These are phyloP conservation scores for Myxozyma kluyveri DNA, from an alignment of 805 yeast genomes.

Conservation along the genomic window DNA sequence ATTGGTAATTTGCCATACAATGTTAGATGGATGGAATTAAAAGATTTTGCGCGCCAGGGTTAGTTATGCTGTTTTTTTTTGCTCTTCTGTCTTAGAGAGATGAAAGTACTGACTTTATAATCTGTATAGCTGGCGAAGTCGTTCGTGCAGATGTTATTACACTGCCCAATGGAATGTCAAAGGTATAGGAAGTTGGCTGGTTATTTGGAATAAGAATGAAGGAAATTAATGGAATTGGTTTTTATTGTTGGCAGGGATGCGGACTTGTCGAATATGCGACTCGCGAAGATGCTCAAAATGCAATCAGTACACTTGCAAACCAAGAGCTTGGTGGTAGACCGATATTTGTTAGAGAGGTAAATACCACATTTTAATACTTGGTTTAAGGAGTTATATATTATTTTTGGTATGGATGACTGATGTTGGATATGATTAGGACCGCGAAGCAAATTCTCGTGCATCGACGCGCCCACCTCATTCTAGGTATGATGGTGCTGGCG, in stretches of 20 bases:
- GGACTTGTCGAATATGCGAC: slow-evolving; percentile 74
- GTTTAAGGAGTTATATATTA: not conserved
- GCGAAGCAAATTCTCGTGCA: no score
- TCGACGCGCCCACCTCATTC: no score
- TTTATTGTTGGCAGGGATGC: slow-evolving; percentile 37
- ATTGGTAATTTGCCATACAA: slow-evolving; percentile 45
- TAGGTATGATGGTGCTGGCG: slow-evolving; percentile 33
- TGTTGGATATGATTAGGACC: no score
- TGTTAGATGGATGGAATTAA: slow-evolving; percentile 41
- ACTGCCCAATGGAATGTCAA: slow-evolving; percentile 69
- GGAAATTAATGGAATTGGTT: not conserved
- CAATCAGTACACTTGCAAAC: slow-evolving; percentile 68
- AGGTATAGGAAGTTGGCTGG: slow-evolving; percentile 48
- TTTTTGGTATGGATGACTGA: not conserved
- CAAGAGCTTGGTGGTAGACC: slow-evolving; percentile 66
- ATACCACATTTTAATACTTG: not conserved
- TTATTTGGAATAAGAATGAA: not conserved
- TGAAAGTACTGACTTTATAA: slow-evolving; percentile 1
- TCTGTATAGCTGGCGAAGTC: slow-evolving; percentile 53
- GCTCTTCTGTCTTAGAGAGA: not conserved
- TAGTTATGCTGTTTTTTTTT: not conserved
- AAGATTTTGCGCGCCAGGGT: slow-evolving; percentile 40
- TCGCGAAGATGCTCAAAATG: slow-evolving; percentile 63
- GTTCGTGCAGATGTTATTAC: slow-evolving; percentile 80
- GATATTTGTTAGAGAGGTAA: slow-evolving; percentile 78